A percentile compares a stretch with the other conserved stretches of the same genome.
These are phyloP conservation scores for Groenewaldozyma sp. DNA, from an alignment of 1,139 yeast genomes.

Conservation along the genomic window DNA sequence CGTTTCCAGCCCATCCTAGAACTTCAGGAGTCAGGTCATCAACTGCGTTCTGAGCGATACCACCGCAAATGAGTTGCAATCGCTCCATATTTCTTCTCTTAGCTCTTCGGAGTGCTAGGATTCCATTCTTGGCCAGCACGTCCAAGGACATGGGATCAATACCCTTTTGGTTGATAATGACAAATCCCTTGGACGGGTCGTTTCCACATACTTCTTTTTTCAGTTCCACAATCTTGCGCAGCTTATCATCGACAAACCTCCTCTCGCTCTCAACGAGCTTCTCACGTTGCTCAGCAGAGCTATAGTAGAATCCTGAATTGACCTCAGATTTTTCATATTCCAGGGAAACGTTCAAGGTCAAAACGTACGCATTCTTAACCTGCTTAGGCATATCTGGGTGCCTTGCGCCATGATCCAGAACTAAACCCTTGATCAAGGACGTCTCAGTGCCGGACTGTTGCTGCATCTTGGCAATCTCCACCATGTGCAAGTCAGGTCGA, in stretches of 20 bases:
- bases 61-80: constrained; percentile 91
- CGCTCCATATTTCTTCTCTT: constrained; percentile 99
- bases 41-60: constrained; percentile 95
- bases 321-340: constrained; percentile 98
- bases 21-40: constrained; percentile 81
- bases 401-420: constrained; percentile 96
- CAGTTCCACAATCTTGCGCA: constrained; percentile 82
- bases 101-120: constrained; percentile 92
- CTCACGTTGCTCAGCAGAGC: constrained; percentile 93
- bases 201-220: constrained; percentile 85
- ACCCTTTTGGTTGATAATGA: constrained; percentile 95
- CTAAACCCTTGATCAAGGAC: constrained; percentile 76
- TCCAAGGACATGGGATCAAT: constrained; percentile 98
- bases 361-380: constrained; percentile 71
- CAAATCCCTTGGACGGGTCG: constrained; percentile 70
- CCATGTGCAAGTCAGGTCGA: constrained; percentile 85
- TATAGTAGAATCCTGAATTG: constrained; percentile 91
- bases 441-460: constrained; percentile 82
- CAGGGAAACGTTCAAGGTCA: constrained; percentile 84
- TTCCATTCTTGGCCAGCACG: constrained; percentile 84
- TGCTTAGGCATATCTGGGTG: constrained; percentile 98
- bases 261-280: constrained; percentile 91
- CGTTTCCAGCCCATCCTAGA: constrained; percentile 87
- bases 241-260: constrained; percentile 87
- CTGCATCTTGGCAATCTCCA: constrained; percentile 98